phyloP scores from a whole-genome alignment of 225 moss, liverwort and hornwort species.

The Marchantia paleacea region DNA sequence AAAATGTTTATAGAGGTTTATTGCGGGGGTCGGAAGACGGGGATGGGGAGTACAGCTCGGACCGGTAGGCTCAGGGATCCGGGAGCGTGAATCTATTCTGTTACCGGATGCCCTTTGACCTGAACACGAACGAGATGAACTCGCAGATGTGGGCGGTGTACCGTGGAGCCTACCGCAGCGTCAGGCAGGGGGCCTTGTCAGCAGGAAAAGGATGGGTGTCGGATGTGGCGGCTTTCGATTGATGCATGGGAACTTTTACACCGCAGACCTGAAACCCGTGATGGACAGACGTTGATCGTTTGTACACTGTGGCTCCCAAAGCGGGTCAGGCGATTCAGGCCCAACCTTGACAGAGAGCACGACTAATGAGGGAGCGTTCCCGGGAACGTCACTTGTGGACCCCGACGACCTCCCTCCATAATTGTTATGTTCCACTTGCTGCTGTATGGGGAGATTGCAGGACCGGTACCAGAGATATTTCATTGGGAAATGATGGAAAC shows the following conservation, averaged over 20 bases:
- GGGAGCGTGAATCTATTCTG: background rate
- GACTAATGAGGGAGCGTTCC: too few species aligned
- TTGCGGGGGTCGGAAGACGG: background rate
- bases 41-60: background rate
- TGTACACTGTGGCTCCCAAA: too few species aligned
- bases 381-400: too few species aligned
- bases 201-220: background rate
- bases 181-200: background rate
- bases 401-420: background rate
- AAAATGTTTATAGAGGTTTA: too few species aligned
- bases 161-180: background rate
- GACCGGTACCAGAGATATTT: background rate
- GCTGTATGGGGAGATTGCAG: background rate
- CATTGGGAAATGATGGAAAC: too few species aligned
- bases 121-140: background rate
- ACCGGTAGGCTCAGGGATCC: background rate
- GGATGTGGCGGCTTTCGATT: background rate
- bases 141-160: background rate
- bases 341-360: too few species aligned
- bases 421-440: background rate
- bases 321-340: too few species aligned
- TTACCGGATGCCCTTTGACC: background rate
- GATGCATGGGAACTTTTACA: too few species aligned
- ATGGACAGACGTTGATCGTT: too few species aligned
- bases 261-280: too few species aligned